These are phyloP conservation scores for Phytophthora idaei DNA, from an alignment of 352 stramenopile genomes.

Conservation along the genomic window DNA sequence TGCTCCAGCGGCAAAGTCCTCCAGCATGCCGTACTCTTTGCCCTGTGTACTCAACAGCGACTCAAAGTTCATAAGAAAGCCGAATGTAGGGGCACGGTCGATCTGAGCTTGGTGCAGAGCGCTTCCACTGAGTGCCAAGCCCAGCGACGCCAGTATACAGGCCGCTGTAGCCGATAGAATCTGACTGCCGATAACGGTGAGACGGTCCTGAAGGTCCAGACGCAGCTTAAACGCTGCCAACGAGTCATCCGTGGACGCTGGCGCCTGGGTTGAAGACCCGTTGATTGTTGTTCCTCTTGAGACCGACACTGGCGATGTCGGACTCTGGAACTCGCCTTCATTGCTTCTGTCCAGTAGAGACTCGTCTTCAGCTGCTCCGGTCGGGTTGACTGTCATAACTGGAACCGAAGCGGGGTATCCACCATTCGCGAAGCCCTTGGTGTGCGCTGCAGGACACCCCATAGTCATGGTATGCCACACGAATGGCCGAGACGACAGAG, in stretches of 20 bases:
- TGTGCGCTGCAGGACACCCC: conserved; percentile 80
- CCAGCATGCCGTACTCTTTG: conserved; percentile 96
- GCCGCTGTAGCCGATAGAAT: conserved; percentile 72
- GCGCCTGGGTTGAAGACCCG: conserved; percentile 17
- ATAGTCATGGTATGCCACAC: conserved; percentile 90
- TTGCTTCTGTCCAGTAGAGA: conserved; percentile 30
- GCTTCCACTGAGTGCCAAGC: conserved; percentile 65
- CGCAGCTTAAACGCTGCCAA: conserved; percentile 62
- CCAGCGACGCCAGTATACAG: conserved; percentile 71
- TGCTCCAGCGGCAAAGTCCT: conserved; percentile 86
- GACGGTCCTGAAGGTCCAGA: conserved; percentile 72
- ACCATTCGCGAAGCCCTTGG: conserved; percentile 78
- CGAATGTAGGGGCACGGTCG: conserved; percentile 55
- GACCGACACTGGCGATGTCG: conserved; percentile 43
- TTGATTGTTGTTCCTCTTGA: conserved; percentile 13
- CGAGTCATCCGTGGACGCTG: conserved; percentile 42
- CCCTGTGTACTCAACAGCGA: conserved; percentile 91
- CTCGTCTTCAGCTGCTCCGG: conserved; percentile 41
- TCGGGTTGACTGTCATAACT: conserved; percentile 29
- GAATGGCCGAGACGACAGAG: conserved; percentile 43
- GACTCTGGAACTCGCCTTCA: conserved; percentile 24
- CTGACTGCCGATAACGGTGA: conserved; percentile 76
- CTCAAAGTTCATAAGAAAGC: conserved; percentile 84
- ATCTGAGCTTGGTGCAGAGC: conserved; percentile 64
- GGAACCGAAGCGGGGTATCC: conserved; percentile 47